These are phyloP conservation scores for Calonectria hawksworthii DNA, from an alignment of 2,329 filamentous ascomycete species.

Conservation along the genomic window DNA sequence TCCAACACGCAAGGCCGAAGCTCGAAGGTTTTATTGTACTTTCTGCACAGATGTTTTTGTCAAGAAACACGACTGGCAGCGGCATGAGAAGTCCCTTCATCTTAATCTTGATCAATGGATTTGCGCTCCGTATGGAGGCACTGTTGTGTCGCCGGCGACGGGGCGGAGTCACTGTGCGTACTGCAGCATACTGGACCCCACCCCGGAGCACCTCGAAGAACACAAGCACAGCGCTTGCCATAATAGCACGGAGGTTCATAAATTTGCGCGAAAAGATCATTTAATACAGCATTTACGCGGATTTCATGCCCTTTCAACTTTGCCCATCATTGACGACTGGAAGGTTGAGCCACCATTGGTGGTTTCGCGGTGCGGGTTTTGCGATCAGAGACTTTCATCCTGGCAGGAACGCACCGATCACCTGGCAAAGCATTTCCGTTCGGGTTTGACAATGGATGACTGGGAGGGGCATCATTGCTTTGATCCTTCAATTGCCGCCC, in stretches of 20 bases:
- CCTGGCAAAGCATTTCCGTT: conserved; percentile 41
- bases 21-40: conserved; percentile 55
- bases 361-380: conserved; percentile 45
- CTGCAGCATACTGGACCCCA: conserved; percentile 51
- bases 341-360: conserved; percentile 32
- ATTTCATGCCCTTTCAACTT: conserved; percentile 46
- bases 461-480: conserved; percentile 45
- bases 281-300: conserved; percentile 55
- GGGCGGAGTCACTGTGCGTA: conserved; percentile 50
- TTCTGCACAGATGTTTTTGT: conserved; percentile 62
- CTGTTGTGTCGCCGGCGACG: conserved; percentile 50
- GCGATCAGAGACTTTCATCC: conserved; percentile 29
- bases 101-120: conserved; percentile 62
- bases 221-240: conserved; percentile 62
- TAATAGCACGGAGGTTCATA: conserved; percentile 52
- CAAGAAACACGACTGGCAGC: conserved; percentile 61
- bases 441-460: conserved; percentile 40
- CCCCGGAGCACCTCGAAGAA: conserved; percentile 47
- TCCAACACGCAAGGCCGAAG: neutral
- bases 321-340: conserved; percentile 55
- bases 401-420: conserved; percentile 42
- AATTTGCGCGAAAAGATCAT: conserved; percentile 59
- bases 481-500: conserved; percentile 31
- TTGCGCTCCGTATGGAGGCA: conserved; percentile 53
- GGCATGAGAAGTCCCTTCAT: conserved; percentile 64